phyloP scores from a whole-genome alignment of 2,329 filamentous ascomycete genomes.

The Pleoardoris graminearum region DNA sequence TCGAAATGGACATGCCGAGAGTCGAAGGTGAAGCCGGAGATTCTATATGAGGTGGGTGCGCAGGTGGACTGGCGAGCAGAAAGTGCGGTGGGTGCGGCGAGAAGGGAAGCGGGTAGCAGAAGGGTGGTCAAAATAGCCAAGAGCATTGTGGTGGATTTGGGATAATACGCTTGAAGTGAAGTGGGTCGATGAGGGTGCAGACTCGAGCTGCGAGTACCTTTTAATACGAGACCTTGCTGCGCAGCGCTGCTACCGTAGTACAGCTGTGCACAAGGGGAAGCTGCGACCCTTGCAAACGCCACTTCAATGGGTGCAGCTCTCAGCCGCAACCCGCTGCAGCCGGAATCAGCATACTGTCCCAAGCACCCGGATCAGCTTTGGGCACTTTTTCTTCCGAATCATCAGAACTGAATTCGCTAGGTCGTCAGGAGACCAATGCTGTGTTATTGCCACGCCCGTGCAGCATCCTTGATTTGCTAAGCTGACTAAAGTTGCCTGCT shows the following conservation, averaged over 20 bases:
- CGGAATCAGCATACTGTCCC: not conserved
- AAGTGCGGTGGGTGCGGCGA: constrained; percentile 22
- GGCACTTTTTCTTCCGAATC: not conserved
- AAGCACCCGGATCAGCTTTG: not conserved
- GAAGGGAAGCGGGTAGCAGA: constrained; percentile 23
- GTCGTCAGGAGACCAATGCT: constrained; percentile 4
- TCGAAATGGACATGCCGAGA: constrained; percentile 27
- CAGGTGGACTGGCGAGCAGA: constrained; percentile 19
- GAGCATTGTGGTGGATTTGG: constrained; percentile 14
- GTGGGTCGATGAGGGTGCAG: constrained; percentile 1
- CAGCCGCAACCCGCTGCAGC: constrained; percentile 7
- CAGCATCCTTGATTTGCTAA: not conserved
- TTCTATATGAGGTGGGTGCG: constrained; percentile 29
- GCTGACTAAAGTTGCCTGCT: not conserved
- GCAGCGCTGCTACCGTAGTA: too few species aligned
- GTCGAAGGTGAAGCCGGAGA: constrained; percentile 27
- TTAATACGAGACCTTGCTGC: too few species aligned
- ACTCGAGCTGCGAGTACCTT: not conserved
- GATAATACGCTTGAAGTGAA: too few species aligned
- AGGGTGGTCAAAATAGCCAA: constrained; percentile 14
- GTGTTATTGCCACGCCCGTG: not conserved
- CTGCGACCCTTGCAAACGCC: constrained; percentile 4
- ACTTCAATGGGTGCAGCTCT: not conserved
- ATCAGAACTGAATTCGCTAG: not conserved
- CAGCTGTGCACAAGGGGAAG: not conserved